Conservation (phyloP, 345 rosid genomes). For the Citrus cavaleriei region DNA sequence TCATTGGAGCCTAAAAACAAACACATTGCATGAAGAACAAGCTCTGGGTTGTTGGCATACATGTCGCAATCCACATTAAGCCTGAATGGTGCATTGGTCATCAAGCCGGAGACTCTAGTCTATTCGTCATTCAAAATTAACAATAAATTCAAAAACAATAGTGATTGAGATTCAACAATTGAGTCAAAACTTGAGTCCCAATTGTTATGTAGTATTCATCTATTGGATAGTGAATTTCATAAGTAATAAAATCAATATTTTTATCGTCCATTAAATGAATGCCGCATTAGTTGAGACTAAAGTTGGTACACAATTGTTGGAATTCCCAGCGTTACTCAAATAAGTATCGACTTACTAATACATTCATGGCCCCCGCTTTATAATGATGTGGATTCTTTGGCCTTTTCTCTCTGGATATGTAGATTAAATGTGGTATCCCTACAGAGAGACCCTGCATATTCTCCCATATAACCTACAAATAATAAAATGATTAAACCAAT, state of each 20-base stretch:
- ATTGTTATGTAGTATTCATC: too few relatives aligned
- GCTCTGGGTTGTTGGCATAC: conserved; percentile 51
- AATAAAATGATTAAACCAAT: neutral
- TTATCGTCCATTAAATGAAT: too few relatives aligned
- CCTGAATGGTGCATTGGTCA: conserved; percentile 75
- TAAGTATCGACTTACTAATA: conserved; percentile 31
- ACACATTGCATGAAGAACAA: conserved; percentile 50
- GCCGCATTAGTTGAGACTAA: too few relatives aligned
- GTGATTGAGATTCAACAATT: too few relatives aligned
- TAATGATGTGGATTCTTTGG: conserved; percentile 48
- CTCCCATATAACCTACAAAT: conserved; percentile 49
- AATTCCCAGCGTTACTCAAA: too few relatives aligned
- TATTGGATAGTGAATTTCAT: too few relatives aligned
- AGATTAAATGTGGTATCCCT: conserved; percentile 53
- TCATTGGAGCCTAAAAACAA: conserved; percentile 20
- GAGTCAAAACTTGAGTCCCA: too few relatives aligned
- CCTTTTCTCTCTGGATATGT: conserved; percentile 63
- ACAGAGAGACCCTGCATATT: conserved; percentile 25
- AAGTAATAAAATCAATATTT: too few relatives aligned
- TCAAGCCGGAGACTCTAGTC: conserved; percentile 65
- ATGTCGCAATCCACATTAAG: conserved; percentile 79
- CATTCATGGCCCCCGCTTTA: conserved; percentile 87
- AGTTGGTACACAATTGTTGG: too few relatives aligned
- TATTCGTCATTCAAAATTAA: conserved; percentile 6
- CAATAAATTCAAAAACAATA: too few relatives aligned